Percentiles rank a stretch among this genome's conserved stretches.
These are phyloP conservation scores for Cytospora leucostoma DNA, from an alignment of 2,329 filamentous ascomycete species.

Conservation along the genomic window DNA sequence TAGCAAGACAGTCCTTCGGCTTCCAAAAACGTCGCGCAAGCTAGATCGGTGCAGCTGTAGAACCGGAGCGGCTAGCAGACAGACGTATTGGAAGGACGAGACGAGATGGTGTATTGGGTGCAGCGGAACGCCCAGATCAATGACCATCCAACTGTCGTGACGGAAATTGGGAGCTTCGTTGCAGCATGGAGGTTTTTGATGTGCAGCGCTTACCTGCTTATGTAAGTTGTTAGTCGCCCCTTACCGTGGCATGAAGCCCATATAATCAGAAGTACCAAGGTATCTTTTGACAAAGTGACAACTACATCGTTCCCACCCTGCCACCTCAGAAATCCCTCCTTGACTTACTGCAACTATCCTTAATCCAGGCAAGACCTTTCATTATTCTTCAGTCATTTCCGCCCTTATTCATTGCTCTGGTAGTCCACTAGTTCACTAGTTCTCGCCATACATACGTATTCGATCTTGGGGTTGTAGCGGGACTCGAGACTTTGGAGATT, in stretches of 20 bases:
- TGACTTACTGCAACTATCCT: background rate
- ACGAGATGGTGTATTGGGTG: slow-evolving; percentile 8
- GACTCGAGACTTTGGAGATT: background rate
- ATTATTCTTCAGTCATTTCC: background rate
- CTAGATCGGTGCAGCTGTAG: background rate
- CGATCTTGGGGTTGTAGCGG: background rate
- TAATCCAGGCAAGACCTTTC: background rate
- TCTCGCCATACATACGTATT: background rate
- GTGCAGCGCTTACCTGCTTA: background rate
- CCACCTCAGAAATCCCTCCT: background rate
- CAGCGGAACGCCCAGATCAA: slow-evolving; percentile 7
- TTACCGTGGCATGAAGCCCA: background rate
- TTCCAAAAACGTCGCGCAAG: slow-evolving; percentile 7
- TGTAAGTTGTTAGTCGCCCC: background rate
- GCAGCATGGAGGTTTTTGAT: background rate
- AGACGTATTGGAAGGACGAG: slow-evolving; percentile 7
- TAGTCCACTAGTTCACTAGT: too few relatives aligned
- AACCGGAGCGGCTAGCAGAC: slow-evolving; percentile 3
- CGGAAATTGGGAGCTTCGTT: slow-evolving; percentile 13
- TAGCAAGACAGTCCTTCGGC: slow-evolving; percentile 17
- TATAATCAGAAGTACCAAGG: background rate
- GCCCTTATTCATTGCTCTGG: background rate
- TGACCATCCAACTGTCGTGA: slow-evolving; percentile 10
- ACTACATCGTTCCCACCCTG: too few relatives aligned
- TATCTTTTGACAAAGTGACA: background rate